Conservation (phyloP, 805 yeast genomes). For the Ogataea ganodermae region DNA sequence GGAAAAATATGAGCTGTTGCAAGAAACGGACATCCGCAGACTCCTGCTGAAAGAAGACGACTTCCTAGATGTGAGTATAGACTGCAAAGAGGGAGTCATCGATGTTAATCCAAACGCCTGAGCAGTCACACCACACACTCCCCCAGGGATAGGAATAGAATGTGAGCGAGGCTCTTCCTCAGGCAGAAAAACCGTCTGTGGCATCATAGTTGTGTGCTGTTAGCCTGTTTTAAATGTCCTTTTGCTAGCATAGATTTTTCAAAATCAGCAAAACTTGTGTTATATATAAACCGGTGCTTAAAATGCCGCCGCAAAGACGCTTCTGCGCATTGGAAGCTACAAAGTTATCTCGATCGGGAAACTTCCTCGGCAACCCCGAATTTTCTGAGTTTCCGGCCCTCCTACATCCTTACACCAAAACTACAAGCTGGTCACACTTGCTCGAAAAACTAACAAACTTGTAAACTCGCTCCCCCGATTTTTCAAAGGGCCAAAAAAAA, state of each 20-base stretch:
- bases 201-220: neutral
- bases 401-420: slow-evolving; percentile 2
- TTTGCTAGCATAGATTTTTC: neutral
- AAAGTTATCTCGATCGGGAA: neutral
- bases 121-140: neutral
- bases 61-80: slow-evolving; percentile 12
- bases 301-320: slow-evolving; percentile 9
- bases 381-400: neutral
- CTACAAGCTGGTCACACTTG: too few relatives aligned
- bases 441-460: too few relatives aligned
- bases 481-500: too few relatives aligned
- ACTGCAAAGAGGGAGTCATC: slow-evolving; percentile 20
- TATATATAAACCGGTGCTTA: neutral
- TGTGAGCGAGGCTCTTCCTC: neutral
- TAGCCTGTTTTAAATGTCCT: neutral
- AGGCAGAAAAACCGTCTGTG: neutral
- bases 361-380: slow-evolving; percentile 4
- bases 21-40: slow-evolving; percentile 5
- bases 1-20: slow-evolving; percentile 10
- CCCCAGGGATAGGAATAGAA: slow-evolving; percentile 4
- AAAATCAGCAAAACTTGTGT: neutral
- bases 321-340: neutral
- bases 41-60: slow-evolving; percentile 15
- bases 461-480: neutral
- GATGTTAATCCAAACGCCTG: slow-evolving; percentile 6